These are phyloP conservation scores for Raphanus raphanistrum DNA, from an alignment of 345 rosid species.

Conservation along the genomic window DNA sequence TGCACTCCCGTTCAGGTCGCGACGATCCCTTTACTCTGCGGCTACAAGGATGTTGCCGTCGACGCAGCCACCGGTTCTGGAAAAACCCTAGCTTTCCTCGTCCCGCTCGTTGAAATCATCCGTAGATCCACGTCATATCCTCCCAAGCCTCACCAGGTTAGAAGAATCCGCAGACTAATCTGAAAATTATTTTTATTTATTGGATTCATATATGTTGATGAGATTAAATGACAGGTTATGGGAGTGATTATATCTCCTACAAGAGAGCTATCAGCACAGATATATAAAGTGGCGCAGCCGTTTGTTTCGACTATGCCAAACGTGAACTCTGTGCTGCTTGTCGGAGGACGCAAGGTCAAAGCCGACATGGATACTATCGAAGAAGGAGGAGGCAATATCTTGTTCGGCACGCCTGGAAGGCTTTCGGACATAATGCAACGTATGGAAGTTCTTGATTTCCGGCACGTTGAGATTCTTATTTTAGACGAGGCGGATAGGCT, in stretches of 20 bases:
- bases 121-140: neutral
- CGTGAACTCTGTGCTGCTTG: constrained; percentile 74
- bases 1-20: neutral
- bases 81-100: neutral
- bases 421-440: constrained; percentile 86
- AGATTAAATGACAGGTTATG: constrained; percentile 26
- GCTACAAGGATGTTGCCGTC: neutral
- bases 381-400: constrained; percentile 76
- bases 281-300: constrained; percentile 73
- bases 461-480: constrained; percentile 78
- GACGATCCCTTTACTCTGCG: neutral
- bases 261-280: constrained; percentile 86
- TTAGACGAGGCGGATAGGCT: constrained; percentile 96
- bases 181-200: too few relatives aligned
- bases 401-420: constrained; percentile 97
- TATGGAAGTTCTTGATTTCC: constrained; percentile 64
- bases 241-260: constrained; percentile 88
- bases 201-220: too few relatives aligned
- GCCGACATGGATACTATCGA: constrained; percentile 73
- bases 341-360: constrained; percentile 81
- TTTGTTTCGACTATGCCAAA: constrained; percentile 69
- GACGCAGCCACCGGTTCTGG: constrained; percentile 1
- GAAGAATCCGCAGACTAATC: too few relatives aligned
- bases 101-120: neutral
- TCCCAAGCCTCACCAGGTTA: neutral